Evolutionary conservation across 1,284 basidiomycete species (phyloP), one percentile per base, ranked within the genome.

Genomic region (Sporisorium reilianum): DNA sequence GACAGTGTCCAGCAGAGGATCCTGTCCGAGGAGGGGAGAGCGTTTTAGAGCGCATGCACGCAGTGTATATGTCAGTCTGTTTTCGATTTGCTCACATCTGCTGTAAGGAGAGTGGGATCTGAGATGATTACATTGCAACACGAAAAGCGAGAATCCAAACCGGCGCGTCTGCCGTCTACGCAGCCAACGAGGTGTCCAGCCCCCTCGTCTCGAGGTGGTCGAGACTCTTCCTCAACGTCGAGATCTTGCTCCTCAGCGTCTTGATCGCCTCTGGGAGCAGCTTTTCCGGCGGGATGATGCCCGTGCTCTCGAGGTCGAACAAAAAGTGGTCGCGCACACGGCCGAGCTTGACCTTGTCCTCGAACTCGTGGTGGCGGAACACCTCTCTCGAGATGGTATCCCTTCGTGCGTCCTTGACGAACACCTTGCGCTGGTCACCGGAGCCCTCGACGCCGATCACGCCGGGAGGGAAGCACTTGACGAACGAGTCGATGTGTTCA

Each of bases 361-460:
- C 89, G 78, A 99, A 97, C 84, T 99, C 95, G 1, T 91, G 90
- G 85, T 98, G 92, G 64, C 96, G 89, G 49, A 98, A 88, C 1
- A 96, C 95, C 85, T 99, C 96, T 50, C 97, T 88, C 77, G 91
- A 94, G 80, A 99, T 93, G 1, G 91, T 94, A 85, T 99, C 97
- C 66, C 91, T 91, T 30, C 96, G 88, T 23, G 89, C 84, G 20
- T 95, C 89, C 25, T 89, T 87, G 23, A 89, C 85, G 45, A 88
- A 85, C 75, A 93, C 90, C 9, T 92, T 89, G 26, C 88, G 87
- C 55, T 90, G 88, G 67, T 86, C 86, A 0, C 88, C 87, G 71
- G 91, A 85, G 38, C 85, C 83, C 45, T 86, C 88, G 30, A 95
- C 87, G 48, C 89, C 89, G 61, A 99, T 91, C 40, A 99, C 96